Evolutionary conservation across 2,329 filamentous ascomycete species (phyloP).

Genomic region (Diplodia mutila): DNA sequence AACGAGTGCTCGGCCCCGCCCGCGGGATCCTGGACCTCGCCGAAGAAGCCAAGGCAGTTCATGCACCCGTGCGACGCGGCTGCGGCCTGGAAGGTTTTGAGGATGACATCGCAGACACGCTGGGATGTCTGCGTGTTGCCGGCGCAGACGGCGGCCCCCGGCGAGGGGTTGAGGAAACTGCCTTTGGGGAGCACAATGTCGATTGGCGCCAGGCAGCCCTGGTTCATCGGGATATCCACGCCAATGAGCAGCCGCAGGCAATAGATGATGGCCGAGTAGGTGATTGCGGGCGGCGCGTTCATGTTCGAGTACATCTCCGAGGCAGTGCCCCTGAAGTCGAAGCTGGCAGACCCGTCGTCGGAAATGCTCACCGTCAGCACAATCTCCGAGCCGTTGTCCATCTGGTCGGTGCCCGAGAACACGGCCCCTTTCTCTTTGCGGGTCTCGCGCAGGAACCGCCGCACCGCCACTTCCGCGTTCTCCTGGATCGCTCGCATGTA

Average conservation of each 20-base stretch:
- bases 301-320: constrained; percentile 27
- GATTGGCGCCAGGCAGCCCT: constrained; percentile 45
- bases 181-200: constrained; percentile 40
- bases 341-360: constrained; percentile 26
- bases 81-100: constrained; percentile 29
- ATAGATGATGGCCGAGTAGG: constrained; percentile 62
- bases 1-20: constrained; percentile 7
- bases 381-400: constrained; percentile 30
- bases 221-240: constrained; percentile 46
- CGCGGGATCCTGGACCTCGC: constrained; percentile 12
- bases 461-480: constrained; percentile 42
- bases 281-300: constrained; percentile 32
- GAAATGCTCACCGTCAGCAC: constrained; percentile 24
- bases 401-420: constrained; percentile 22
- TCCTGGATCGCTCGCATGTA: constrained; percentile 47
- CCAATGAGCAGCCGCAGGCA: constrained; percentile 43
- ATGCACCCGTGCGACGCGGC: constrained; percentile 31
- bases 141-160: constrained; percentile 38
- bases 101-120: constrained; percentile 32
- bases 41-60: constrained; percentile 38
- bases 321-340: constrained; percentile 29
- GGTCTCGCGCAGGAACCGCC: constrained; percentile 53
- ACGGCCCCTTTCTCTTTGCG: constrained; percentile 1
- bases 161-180: constrained; percentile 41
- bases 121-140: constrained; percentile 30